Percentiles rank a stretch among this genome's conserved stretches.
Conservation (phyloP, 257 asterid species). For the Mentha longifolia region DNA sequence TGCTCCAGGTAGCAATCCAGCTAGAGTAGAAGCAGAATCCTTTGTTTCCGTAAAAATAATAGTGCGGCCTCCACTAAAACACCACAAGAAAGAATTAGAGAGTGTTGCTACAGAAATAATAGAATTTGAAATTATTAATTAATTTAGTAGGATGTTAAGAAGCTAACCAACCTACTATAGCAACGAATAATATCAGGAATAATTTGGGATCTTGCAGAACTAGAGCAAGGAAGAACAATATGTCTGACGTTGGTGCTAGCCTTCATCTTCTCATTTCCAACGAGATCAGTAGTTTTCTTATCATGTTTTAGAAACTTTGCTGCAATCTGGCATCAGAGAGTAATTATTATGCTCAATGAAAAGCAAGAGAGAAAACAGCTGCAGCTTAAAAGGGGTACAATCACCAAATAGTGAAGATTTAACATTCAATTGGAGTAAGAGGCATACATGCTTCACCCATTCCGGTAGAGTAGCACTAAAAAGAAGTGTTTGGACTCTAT, state of each 20-base stretch:
- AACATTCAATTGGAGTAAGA: neutral
- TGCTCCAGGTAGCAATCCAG: slow-evolving; percentile 94
- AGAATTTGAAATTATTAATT: neutral
- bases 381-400: neutral
- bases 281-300: slow-evolving; percentile 88
- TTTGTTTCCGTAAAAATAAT: slow-evolving; percentile 93
- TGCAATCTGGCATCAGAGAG: slow-evolving; percentile 57
- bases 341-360: slow-evolving; percentile 15
- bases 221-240: slow-evolving; percentile 90
- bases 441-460: slow-evolving; percentile 86
- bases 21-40: slow-evolving; percentile 88
- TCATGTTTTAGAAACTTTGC: slow-evolving; percentile 75
- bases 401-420: neutral
- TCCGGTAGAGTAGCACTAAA: slow-evolving; percentile 96
- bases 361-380: neutral
- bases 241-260: slow-evolving; percentile 93
- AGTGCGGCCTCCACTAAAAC: slow-evolving; percentile 90
- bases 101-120: neutral
- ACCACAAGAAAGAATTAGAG: slow-evolving; percentile 20
- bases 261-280: slow-evolving; percentile 97
- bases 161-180: slow-evolving; percentile 77
- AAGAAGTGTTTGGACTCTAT: slow-evolving; percentile 89
- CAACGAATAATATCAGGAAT: slow-evolving; percentile 95
- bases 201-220: slow-evolving; percentile 80
- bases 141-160: slow-evolving; percentile 5